A percentile compares a stretch with the other conserved stretches of the same genome.
These are phyloP conservation scores for Lactifluus rugatus DNA, from an alignment of 768 basidiomycete genomes.

Conservation along the genomic window DNA sequence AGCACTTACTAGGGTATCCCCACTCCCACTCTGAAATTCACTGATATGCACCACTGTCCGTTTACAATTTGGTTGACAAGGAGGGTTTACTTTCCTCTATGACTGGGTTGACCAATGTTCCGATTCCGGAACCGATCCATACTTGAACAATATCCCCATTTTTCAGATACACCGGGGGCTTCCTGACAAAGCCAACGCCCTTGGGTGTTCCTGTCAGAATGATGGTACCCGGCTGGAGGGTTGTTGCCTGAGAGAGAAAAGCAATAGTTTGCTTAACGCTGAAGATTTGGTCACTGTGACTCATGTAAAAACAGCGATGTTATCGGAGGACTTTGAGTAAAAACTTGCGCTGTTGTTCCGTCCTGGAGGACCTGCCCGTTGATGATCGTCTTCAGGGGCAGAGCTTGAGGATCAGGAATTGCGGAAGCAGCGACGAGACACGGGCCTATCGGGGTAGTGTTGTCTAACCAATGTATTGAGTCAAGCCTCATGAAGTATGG, in stretches of 20 bases:
- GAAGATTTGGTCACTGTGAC: conserved; percentile 71
- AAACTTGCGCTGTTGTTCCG: conserved; percentile 63
- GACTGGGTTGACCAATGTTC: conserved; percentile 71
- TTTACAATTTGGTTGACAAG: conserved; percentile 34
- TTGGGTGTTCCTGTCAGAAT: conserved; percentile 80
- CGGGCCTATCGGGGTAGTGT: conserved; percentile 71
- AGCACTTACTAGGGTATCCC: background rate
- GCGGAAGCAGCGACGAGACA: conserved; percentile 59
- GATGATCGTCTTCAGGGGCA: conserved; percentile 52
- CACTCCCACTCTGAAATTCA: too few relatives aligned
- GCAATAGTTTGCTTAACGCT: conserved; percentile 65
- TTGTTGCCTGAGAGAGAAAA: conserved; percentile 77
- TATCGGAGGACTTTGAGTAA: background rate
- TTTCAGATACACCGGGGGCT: conserved; percentile 60
- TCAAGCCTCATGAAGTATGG: background rate
- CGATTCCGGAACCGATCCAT: conserved; percentile 65
- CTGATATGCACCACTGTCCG: too few relatives aligned
- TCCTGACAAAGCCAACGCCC: conserved; percentile 71
- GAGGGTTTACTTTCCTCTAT: conserved; percentile 45
- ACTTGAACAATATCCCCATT: conserved; percentile 63
- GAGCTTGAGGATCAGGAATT: conserved; percentile 55
- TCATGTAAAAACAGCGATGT: background rate
- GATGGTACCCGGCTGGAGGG: conserved; percentile 69
- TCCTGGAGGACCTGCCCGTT: conserved; percentile 67
- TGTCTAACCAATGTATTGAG: conserved; percentile 31